phyloP scores from a whole-genome alignment of 1,284 basidiomycete genomes.

The Coniferiporia weirii region DNA sequence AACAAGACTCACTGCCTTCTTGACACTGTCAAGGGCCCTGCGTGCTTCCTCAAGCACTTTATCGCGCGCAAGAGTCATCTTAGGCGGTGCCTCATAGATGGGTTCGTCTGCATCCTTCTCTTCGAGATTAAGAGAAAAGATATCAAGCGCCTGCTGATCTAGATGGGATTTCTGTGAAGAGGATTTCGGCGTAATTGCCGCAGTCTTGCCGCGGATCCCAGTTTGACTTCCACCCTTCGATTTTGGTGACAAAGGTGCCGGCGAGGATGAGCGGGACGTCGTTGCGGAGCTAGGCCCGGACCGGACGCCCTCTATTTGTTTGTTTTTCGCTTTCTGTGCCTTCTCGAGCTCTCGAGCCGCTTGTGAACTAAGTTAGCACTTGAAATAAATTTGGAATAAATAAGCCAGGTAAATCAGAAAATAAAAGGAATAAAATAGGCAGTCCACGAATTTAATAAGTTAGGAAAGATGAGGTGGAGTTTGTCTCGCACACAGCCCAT shows the following conservation, averaged over 20 bases:
- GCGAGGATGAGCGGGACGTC: constrained; percentile 39
- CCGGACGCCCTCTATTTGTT: constrained; percentile 39
- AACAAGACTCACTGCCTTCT: constrained; percentile 79
- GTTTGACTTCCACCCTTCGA: constrained; percentile 1
- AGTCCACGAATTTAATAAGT: constrained; percentile 23
- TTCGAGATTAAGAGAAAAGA: constrained; percentile 69
- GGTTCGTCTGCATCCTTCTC: constrained; percentile 38
- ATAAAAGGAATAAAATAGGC: constrained; percentile 23
- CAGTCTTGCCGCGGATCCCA: constrained; percentile 29
- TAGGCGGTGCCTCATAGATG: constrained; percentile 54
- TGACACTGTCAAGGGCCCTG: constrained; percentile 48
- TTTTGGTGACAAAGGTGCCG: constrained; percentile 20
- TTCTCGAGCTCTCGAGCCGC: constrained; percentile 75
- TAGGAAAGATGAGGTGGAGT: constrained; percentile 24
- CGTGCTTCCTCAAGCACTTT: constrained; percentile 83
- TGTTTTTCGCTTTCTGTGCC: constrained; percentile 46
- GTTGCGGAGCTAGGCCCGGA: constrained; percentile 27
- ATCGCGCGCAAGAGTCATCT: constrained; percentile 70
- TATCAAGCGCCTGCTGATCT: constrained; percentile 62
- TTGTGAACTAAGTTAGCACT: constrained; percentile 39
- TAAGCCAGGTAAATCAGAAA: constrained; percentile 33
- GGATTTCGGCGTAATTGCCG: constrained; percentile 29
- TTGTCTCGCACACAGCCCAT: constrained; percentile 21
- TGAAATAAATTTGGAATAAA: constrained; percentile 23
- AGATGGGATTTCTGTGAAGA: constrained; percentile 31